Conservation (phyloP, 2,329 filamentous ascomycete genomes). For the Colletotrichum destructivum region DNA sequence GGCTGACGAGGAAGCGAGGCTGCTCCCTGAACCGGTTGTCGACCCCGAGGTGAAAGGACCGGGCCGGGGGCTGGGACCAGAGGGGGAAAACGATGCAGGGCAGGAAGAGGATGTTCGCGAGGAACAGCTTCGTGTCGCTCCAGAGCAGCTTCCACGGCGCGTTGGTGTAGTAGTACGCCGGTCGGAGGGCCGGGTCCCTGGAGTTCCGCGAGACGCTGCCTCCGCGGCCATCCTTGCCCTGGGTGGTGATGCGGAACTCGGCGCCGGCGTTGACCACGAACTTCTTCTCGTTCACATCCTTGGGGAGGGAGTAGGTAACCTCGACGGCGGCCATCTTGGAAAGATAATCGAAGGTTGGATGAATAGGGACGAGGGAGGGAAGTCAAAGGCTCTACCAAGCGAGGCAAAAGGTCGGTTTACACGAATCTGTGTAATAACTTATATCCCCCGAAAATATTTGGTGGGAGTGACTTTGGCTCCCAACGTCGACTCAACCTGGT, state of each 20-base stretch:
- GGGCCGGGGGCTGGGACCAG: conserved; percentile 14
- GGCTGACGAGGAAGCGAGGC: conserved; percentile 6
- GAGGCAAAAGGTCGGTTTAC: not conserved
- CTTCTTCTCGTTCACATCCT: conserved; percentile 8
- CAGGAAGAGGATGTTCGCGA: not conserved
- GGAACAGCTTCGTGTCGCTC: conserved; percentile 17
- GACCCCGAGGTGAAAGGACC: conserved; percentile 22
- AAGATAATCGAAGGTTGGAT: not conserved
- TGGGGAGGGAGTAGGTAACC: conserved; percentile 10
- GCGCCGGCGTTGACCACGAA: not conserved
- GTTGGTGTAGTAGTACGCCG: conserved; percentile 22
- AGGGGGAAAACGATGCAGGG: conserved; percentile 31
- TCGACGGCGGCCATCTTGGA: not conserved
- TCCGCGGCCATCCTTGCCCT: not conserved
- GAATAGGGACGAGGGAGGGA: too few species aligned
- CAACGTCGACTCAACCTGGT: too few species aligned
- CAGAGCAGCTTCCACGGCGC: conserved; percentile 21
- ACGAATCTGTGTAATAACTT: not conserved
- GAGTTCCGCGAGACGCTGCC: not conserved
- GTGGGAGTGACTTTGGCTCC: too few species aligned
- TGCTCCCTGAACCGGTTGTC: conserved; percentile 12
- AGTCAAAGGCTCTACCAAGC: fast-evolving
- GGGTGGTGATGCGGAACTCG: conserved; percentile 1
- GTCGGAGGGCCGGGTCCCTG: not conserved
- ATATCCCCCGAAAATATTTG: not conserved